Evolutionary conservation across 2,329 filamentous ascomycete genomes (phyloP), one percentile per base, ranked within the genome.

Genomic region (Penicillium sp.): DNA sequence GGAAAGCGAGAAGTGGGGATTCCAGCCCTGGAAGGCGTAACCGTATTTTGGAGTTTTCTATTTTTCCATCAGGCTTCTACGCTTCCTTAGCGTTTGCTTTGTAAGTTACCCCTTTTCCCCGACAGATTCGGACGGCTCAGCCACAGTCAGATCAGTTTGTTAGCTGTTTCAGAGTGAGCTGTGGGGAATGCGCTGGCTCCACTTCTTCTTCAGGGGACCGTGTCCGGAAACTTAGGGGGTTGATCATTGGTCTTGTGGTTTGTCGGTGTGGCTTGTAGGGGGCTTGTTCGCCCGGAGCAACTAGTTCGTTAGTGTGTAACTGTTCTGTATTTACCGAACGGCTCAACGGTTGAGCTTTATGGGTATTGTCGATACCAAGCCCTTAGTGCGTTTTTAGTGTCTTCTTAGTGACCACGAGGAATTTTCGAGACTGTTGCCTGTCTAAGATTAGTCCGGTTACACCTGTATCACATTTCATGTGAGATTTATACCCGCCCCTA

Each of bases 111-210:
- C 57, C 54, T 50, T 58, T 43, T 52, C n/a, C 39, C 39, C 31
- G 31, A 39, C 39, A 39, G 54, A 37, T 44, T 14, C 35, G 53
- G 52, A 50, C 45, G 31, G 58, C 58, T 58, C 54, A 66, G 63
- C 62, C 60, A 63, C 62, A 64, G 54, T 51, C 44, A 39, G 60
- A 58, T 61, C 57, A 53, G 43, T 49, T 57, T 56, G 50, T 59
- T 59, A 58, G 61, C 48, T 58, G 63, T 66, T 66, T 66, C 63
- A 66, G 61, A 50, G 53, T 65, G 58, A 49, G 54, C 54, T 66
- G 61, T 66, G 63, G 63, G 63, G 63, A 59, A 39, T 53, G 11
- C 49, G 14, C 35, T 31, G 35, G 14, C 47, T 54, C 60, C 63
- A 63, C 62, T 53, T 37, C 39, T 53, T 55, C 49, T 60, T 55